Evolutionary conservation across 2,329 filamentous ascomycete genomes (phyloP).

Genomic region (Botrytis elliptica): DNA sequence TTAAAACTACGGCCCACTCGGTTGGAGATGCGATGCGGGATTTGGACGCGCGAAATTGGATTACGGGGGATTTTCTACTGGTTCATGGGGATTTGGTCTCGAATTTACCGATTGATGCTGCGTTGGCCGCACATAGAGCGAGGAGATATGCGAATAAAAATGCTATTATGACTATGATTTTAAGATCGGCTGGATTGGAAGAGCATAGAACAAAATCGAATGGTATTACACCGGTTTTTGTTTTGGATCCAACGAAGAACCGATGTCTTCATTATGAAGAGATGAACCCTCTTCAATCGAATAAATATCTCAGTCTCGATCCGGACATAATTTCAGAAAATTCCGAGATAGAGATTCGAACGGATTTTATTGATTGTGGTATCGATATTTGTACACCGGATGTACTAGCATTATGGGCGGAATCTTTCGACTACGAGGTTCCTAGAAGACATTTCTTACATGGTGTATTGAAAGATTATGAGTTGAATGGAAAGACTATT

Average conservation of each 20-base stretch:
- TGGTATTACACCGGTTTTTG: constrained; percentile 76
- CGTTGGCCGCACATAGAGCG: constrained; percentile 74
- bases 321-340: constrained; percentile 72
- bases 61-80: constrained; percentile 86
- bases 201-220: constrained; percentile 75
- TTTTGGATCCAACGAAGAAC: constrained; percentile 76
- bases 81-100: constrained; percentile 92
- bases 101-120: constrained; percentile 79
- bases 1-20: constrained; percentile 80
- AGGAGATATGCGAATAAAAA: constrained; percentile 83
- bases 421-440: constrained; percentile 95
- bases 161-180: constrained; percentile 95
- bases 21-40: constrained; percentile 94
- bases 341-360: constrained; percentile 75
- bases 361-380: constrained; percentile 87
- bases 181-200: constrained; percentile 70
- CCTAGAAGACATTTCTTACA: constrained; percentile 86
- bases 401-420: constrained; percentile 90
- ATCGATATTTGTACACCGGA: constrained; percentile 98
- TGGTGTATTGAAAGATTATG: constrained; percentile 93
- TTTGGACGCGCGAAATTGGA: constrained; percentile 79
- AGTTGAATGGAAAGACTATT: constrained; percentile 95
- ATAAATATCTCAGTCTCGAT: constrained; percentile 70
- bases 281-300: constrained; percentile 66
- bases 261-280: constrained; percentile 94